Conservation (phyloP, 805 yeast genomes). For the Pichia occidentalis region DNA sequence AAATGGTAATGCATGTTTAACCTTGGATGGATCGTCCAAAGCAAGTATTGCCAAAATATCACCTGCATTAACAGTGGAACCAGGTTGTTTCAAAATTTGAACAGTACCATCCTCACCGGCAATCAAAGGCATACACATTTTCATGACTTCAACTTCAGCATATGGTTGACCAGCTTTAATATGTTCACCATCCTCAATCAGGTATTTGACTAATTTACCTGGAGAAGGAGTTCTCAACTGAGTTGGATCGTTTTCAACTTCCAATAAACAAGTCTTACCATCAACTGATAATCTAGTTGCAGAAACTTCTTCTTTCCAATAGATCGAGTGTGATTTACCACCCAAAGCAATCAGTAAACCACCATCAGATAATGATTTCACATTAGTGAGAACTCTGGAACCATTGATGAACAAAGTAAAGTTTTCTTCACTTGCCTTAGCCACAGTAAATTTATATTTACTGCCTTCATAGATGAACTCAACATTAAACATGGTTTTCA, state of each 20-base stretch:
- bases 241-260: slow-evolving; percentile 96
- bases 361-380: slow-evolving; percentile 87
- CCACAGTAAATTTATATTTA: slow-evolving; percentile 91
- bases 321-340: slow-evolving; percentile 90
- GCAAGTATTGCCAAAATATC: slow-evolving; percentile 93
- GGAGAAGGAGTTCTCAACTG: slow-evolving; percentile 98
- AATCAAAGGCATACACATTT: slow-evolving; percentile 97
- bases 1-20: slow-evolving; percentile 91
- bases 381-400: slow-evolving; percentile 81
- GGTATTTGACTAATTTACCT: slow-evolving; percentile 89
- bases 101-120: slow-evolving; percentile 92
- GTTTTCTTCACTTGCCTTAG: slow-evolving; percentile 78
- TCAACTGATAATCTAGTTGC: slow-evolving; percentile 94
- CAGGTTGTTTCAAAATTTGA: slow-evolving; percentile 94
- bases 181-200: slow-evolving; percentile 95
- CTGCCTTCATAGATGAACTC: slow-evolving; percentile 94
- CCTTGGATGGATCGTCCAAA: slow-evolving; percentile 94
- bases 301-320: slow-evolving; percentile 96
- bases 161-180: slow-evolving; percentile 85
- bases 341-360: slow-evolving; percentile 82
- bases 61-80: slow-evolving; percentile 94
- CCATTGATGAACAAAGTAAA: slow-evolving; percentile 93
- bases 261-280: slow-evolving; percentile 88
- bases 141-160: slow-evolving; percentile 99
- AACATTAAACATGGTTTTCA: slow-evolving; percentile 84